A percentile compares a stretch with the other conserved stretches of the same genome.
Conservation (phyloP, 345 rosid species). For the Dovyalis caffra region DNA sequence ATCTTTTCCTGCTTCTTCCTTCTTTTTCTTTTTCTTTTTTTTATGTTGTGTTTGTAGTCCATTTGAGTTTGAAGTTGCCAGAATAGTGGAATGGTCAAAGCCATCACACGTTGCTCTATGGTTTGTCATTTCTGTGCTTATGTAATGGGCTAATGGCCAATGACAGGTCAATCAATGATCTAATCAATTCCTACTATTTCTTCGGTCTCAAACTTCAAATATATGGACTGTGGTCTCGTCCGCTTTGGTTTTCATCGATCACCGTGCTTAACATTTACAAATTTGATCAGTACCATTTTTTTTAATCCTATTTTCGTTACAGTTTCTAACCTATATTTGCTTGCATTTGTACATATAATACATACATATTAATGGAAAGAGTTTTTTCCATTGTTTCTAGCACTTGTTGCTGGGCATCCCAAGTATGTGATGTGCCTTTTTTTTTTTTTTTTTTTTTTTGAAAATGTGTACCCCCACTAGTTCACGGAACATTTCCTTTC, state of each 20-base stretch:
- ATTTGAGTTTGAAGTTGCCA: not conserved
- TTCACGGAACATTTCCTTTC: not conserved
- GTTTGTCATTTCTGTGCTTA: not conserved
- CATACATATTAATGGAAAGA: too few species aligned
- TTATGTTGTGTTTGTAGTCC: not conserved
- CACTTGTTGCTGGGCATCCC: not conserved
- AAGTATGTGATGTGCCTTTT: not conserved
- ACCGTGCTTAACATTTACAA: not conserved
- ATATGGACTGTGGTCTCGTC: too few species aligned
- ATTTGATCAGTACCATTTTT: not conserved
- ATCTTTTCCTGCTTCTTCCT: not conserved
- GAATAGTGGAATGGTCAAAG: not conserved
- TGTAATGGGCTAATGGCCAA: not conserved
- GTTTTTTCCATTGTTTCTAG: not conserved
- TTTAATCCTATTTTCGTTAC: not conserved
- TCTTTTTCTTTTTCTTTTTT: too few species aligned
- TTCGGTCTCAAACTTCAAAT: too few species aligned
- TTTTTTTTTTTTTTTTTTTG: not conserved
- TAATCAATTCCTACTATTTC: not conserved
- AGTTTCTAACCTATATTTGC: not conserved
- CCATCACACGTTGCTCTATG: not conserved
- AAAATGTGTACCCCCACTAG: not conserved
- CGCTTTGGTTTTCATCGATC: too few species aligned
- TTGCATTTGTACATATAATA: too few species aligned
- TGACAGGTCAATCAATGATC: not conserved